Percentiles rank a stretch among this genome's conserved stretches.
Evolutionary conservation across 768 basidiomycete species (phyloP).

Genomic region (Suillus subalutaceus): DNA sequence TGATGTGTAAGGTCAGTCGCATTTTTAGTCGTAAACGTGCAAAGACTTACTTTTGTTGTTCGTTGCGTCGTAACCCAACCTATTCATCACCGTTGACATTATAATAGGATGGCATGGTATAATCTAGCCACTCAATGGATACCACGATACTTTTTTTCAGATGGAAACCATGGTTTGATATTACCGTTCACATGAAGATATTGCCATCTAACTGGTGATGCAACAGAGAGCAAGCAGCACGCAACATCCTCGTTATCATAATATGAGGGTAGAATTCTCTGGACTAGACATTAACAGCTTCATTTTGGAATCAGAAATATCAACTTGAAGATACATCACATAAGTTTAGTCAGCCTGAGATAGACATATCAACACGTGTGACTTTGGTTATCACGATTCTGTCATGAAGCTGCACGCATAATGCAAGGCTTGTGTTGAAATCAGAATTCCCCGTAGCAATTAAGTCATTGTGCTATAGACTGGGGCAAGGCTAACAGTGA

Average conservation of each 20-base stretch:
- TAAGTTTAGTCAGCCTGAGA: not conserved
- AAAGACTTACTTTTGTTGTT: not conserved
- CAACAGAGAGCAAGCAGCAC: not conserved
- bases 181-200: not conserved
- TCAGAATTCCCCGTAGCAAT: not conserved
- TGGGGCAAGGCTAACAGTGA: not conserved
- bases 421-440: not conserved
- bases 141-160: not conserved
- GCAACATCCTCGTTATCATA: not conserved
- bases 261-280: not conserved
- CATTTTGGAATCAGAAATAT: not conserved
- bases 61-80: not conserved
- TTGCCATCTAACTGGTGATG: not conserved
- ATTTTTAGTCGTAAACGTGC: not conserved
- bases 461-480: not conserved
- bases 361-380: not conserved
- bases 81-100: not conserved
- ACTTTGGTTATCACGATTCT: not conserved
- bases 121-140: not conserved
- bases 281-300: not conserved
- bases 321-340: not conserved
- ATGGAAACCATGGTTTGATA: not conserved
- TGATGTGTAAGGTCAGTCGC: not conserved
- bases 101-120: too few relatives aligned
- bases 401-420: not conserved